Base-by-base conservation (phyloP, 2,329 filamentous ascomycete genomes). In the Cladosporium halotolerans region DNA sequence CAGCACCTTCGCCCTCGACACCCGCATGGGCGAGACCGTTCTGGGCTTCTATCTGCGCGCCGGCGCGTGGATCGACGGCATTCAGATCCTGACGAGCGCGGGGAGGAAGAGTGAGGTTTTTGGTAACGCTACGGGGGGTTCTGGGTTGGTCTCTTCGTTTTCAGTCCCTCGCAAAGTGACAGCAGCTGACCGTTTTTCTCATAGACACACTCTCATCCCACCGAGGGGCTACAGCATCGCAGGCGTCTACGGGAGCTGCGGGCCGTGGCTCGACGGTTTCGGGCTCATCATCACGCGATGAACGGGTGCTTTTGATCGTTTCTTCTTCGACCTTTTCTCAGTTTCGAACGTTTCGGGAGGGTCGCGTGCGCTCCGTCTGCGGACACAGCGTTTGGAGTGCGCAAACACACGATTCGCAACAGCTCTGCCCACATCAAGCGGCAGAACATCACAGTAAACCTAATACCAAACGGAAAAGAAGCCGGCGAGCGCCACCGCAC, bases 141-240 rank as follows among this genome's bases (percentile, higher is more conserved):
- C 86, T 66, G 83, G 83, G 90, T 96, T 82, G 71, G 89, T 49
- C 82, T 52, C 38, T 23, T 19, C 10, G n/a, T 39, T n/a, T n/a
- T 10, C 11, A n/a, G 11, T n/a, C 36, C 19, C 5, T 18, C 2
- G 13, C 3, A 3, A n/a, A 39, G 9, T 3, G 10, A 32, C 9
- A 19, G 54, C 61, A 67, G 72, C 61, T 63, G 52, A 63, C 57
- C 39, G 9, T 2, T 11, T 3, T 3, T 51, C 14, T 52, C 7
- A 19, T 43, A 96, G 92, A 58, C 86, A 91, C 69, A 93, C 85
- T 33, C 77, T 99, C 56, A 88, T 97, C 61, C 89, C 92, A 48
- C 93, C 93, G 9, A 79, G 87, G 60, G 92, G 92, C 45, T 96
- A 93, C 72, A 88, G 79, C 60, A 85, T 97, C 65, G 91, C 88